Percentiles rank a stretch among this genome's conserved stretches.
These are phyloP conservation scores for Penicillium psychrosexuale DNA, from an alignment of 2,329 filamentous ascomycete species.

Conservation along the genomic window DNA sequence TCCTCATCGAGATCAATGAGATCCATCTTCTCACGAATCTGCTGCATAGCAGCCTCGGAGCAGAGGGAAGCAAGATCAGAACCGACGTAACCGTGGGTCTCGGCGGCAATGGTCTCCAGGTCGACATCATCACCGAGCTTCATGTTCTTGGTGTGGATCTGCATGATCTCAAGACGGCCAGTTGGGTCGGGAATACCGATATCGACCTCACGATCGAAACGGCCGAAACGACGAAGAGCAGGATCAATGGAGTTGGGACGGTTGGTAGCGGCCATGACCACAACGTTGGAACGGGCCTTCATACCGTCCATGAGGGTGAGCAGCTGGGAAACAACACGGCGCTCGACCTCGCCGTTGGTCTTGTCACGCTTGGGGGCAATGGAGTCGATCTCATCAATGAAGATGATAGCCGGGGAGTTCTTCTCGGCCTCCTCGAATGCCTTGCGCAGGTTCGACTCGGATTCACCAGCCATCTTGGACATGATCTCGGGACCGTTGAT, in stretches of 20 bases:
- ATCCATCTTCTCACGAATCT: slow-evolving; percentile 99
- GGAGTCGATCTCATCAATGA: slow-evolving; percentile 99
- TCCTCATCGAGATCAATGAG: slow-evolving; percentile 98
- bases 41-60: slow-evolving; percentile 99
- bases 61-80: slow-evolving; percentile 97
- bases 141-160: slow-evolving; percentile 99
- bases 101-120: slow-evolving; percentile 90
- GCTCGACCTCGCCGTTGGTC: slow-evolving; percentile 98
- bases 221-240: slow-evolving; percentile 93
- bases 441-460: slow-evolving; percentile 95
- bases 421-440: slow-evolving; percentile 99
- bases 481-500: slow-evolving; percentile 99
- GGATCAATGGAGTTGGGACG: slow-evolving; percentile 98
- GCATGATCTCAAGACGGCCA: slow-evolving; percentile 95
- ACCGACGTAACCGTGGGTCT: slow-evolving; percentile 98
- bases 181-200: slow-evolving; percentile 98
- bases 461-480: slow-evolving; percentile 99
- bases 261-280: slow-evolving; percentile 99
- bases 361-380: slow-evolving; percentile 99
- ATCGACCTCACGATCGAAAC: slow-evolving; percentile 98
- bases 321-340: slow-evolving; percentile 95
- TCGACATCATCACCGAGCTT: slow-evolving; percentile 97
- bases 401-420: slow-evolving; percentile 98
- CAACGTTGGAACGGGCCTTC: slow-evolving; percentile 98
- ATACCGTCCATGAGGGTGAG: slow-evolving; percentile 98